phyloP scores from a whole-genome alignment of 352 stramenopile genomes.

The Pythium phragmiticola region DNA sequence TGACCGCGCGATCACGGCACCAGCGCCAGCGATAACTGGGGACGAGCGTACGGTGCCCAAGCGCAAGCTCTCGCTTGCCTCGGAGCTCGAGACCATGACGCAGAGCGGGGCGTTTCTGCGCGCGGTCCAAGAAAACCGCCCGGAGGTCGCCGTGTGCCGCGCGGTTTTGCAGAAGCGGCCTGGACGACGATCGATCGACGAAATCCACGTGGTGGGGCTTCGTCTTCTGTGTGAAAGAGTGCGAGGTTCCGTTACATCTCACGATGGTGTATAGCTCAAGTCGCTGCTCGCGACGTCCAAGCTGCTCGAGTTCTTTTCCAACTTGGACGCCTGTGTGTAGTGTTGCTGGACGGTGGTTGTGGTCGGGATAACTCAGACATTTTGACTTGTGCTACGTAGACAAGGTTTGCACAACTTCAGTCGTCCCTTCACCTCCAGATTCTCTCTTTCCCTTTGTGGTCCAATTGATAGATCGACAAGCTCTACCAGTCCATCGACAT shows the following conservation, averaged over 20 bases:
- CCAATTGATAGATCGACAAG: constrained; percentile 46
- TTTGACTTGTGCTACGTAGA: background rate
- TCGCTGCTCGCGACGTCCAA: constrained; percentile 69
- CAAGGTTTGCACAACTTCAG: background rate
- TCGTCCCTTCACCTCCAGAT: background rate
- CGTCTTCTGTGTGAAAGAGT: background rate
- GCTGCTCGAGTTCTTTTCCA: constrained; percentile 78
- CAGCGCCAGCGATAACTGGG: background rate
- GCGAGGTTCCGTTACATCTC: background rate
- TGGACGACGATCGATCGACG: constrained; percentile 60
- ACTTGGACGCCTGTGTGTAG: constrained; percentile 69
- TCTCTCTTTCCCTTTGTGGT: background rate
- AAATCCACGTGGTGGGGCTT: constrained; percentile 58
- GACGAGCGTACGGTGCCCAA: constrained; percentile 1
- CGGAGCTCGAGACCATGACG: constrained; percentile 32
- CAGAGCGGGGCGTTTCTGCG: constrained; percentile 27
- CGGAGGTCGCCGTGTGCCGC: constrained; percentile 53
- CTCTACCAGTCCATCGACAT: constrained; percentile 77
- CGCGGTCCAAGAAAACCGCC: constrained; percentile 37
- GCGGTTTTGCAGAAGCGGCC: constrained; percentile 50
- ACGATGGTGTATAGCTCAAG: constrained; percentile 51
- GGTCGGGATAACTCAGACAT: background rate
- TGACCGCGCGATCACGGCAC: constrained; percentile 1
- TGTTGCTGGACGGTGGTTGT: background rate
- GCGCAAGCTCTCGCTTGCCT: constrained; percentile 32